Conservation (phyloP, 352 stramenopile species). For the Thraustochytrium sp. region DNA sequence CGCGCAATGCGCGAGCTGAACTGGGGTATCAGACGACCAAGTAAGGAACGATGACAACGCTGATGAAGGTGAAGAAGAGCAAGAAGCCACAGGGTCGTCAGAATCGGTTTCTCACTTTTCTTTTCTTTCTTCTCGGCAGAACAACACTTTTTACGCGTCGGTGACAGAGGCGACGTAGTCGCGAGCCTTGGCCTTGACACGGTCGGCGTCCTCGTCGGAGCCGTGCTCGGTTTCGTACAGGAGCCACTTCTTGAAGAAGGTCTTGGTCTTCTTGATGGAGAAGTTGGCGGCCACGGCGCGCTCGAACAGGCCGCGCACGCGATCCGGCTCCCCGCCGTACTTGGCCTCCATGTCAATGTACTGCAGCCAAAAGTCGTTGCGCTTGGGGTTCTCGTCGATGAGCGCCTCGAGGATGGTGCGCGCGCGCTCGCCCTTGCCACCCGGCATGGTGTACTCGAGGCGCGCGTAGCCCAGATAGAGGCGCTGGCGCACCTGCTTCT, state of each 20-base stretch:
- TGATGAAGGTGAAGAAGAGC: background rate
- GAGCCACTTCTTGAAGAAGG: conserved; percentile 82
- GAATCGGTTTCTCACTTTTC: background rate
- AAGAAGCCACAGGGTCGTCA: background rate
- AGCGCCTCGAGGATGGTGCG: conserved; percentile 78
- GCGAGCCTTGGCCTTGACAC: conserved; percentile 75
- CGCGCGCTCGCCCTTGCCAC: conserved; percentile 70
- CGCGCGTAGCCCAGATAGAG: conserved; percentile 60
- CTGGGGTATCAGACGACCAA: conserved; percentile 29
- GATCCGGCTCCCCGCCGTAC: background rate
- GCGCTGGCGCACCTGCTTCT: conserved; percentile 53
- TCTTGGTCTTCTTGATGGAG: conserved; percentile 83
- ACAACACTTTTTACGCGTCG: background rate
- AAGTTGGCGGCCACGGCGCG: conserved; percentile 75
- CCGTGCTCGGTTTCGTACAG: conserved; percentile 74
- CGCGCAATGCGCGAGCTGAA: background rate
- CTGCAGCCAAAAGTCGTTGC: conserved; percentile 81
- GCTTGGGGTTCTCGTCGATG: conserved; percentile 77
- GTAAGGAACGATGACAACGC: background rate
- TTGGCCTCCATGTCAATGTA: conserved; percentile 81
- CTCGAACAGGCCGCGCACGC: conserved; percentile 69
- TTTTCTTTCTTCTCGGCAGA: background rate
- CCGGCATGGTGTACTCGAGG: conserved; percentile 61
- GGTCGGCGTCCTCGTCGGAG: conserved; percentile 63
- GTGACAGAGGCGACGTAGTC: conserved; percentile 58